A percentile compares a stretch with the other conserved stretches of the same genome.
These are phyloP conservation scores for Hypoxylon sp. DNA, from an alignment of 2,329 filamentous ascomycete genomes.

Conservation along the genomic window DNA sequence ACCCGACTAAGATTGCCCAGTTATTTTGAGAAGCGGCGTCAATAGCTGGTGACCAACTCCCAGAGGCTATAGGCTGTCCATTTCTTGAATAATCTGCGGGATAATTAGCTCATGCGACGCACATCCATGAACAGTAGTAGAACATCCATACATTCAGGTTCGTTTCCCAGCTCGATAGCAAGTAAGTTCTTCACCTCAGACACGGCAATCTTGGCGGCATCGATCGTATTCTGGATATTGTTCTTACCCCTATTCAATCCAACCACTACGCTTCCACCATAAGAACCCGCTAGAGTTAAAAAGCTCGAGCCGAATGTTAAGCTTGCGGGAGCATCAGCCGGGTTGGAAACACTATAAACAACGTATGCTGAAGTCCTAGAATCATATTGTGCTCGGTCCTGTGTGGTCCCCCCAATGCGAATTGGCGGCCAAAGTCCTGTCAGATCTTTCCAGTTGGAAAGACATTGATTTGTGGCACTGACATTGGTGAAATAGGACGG, in stretches of 20 bases:
- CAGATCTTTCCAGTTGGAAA: conserved; percentile 66
- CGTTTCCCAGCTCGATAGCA: conserved; percentile 71
- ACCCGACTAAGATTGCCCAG: conserved; percentile 57
- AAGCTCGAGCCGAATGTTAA: conserved; percentile 69
- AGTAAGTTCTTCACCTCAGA: conserved; percentile 64
- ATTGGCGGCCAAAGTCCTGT: conserved; percentile 68
- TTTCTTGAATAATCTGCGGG: conserved; percentile 55
- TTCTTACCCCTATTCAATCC: conserved; percentile 69
- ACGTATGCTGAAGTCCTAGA: conserved; percentile 62
- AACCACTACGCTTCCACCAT: conserved; percentile 65
- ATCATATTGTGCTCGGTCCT: conserved; percentile 69
- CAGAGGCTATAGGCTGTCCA: conserved; percentile 58
- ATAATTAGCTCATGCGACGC: conserved; percentile 20
- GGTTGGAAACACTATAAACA: conserved; percentile 64
- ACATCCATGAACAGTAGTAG: neutral
- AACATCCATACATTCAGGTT: conserved; percentile 65
- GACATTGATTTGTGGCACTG: conserved; percentile 64
- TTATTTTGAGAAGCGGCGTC: conserved; percentile 59
- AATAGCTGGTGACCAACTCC: conserved; percentile 56
- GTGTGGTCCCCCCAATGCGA: conserved; percentile 71
- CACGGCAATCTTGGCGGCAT: conserved; percentile 64
- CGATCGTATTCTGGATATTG: conserved; percentile 68
- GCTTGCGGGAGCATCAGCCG: conserved; percentile 63
- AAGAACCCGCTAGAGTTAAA: conserved; percentile 64
- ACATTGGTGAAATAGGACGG: conserved; percentile 69